Conservation (phyloP, 768 basidiomycete genomes). For the Hemileccinum rubropunctum region DNA sequence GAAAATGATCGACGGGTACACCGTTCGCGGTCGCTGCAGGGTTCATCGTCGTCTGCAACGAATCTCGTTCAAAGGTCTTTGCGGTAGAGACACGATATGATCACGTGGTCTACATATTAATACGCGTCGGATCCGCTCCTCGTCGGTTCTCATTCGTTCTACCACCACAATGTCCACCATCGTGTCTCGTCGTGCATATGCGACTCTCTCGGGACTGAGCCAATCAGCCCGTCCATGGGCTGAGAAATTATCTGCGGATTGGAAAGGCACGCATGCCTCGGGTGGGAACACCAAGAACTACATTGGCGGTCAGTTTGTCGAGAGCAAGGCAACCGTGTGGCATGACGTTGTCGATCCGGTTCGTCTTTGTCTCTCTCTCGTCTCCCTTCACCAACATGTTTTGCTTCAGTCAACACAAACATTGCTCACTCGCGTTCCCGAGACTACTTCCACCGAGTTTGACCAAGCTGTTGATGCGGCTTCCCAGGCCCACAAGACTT, state of each 20-base stretch:
- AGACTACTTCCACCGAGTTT: conserved; percentile 82
- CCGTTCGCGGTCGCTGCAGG: conserved; percentile 15
- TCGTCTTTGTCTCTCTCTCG: conserved; percentile 26
- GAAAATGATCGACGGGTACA: conserved; percentile 13
- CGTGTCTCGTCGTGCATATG: conserved; percentile 35
- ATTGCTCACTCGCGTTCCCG: conserved; percentile 83
- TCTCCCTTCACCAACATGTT: background rate
- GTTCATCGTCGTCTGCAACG: conserved; percentile 15
- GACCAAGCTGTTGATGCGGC: conserved; percentile 81
- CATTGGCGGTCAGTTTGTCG: conserved; percentile 86
- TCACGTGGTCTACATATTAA: conserved; percentile 18
- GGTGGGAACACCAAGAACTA: conserved; percentile 92
- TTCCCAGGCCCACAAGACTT: conserved; percentile 80
- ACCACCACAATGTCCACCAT: conserved; percentile 22
- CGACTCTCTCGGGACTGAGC: conserved; percentile 50
- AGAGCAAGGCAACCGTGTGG: conserved; percentile 77
- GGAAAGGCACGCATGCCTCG: conserved; percentile 83
- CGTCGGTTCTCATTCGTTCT: background rate
- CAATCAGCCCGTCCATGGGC: conserved; percentile 58
- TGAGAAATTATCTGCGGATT: conserved; percentile 66
- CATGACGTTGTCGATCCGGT: conserved; percentile 90
- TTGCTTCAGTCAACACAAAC: conserved; percentile 79
- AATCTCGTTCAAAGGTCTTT: background rate
- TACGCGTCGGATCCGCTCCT: conserved; percentile 4
- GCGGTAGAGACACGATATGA: background rate